phyloP scores from a whole-genome alignment of 805 yeast species.

The Ogataea henricii region DNA sequence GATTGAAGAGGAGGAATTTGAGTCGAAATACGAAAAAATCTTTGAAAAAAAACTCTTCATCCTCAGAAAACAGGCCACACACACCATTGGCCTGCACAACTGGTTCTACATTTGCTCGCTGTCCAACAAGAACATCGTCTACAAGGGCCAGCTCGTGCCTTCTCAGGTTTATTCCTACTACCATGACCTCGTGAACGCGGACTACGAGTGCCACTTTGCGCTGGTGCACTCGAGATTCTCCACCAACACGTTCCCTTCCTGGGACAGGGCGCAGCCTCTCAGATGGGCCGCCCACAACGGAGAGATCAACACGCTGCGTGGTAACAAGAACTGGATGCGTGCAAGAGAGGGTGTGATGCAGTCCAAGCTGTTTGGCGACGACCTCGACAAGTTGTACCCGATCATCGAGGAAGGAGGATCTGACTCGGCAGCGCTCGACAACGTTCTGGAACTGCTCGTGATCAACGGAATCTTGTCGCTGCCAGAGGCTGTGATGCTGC shows the following conservation, averaged over 20 bases:
- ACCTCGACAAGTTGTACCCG: slow-evolving; percentile 87
- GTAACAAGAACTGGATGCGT: slow-evolving; percentile 99
- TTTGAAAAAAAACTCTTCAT: slow-evolving; percentile 86
- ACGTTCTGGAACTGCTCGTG: slow-evolving; percentile 87
- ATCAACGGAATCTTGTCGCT: slow-evolving; percentile 88
- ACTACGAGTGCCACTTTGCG: slow-evolving; percentile 93
- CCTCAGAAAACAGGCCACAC: slow-evolving; percentile 85
- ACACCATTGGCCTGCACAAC: slow-evolving; percentile 88
- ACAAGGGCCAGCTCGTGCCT: slow-evolving; percentile 97
- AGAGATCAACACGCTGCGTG: slow-evolving; percentile 95
- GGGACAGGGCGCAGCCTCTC: slow-evolving; percentile 99
- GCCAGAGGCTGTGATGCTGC: slow-evolving; percentile 96
- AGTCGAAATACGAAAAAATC: slow-evolving; percentile 52
- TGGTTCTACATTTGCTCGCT: slow-evolving; percentile 97
- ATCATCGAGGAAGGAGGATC: slow-evolving; percentile 98
- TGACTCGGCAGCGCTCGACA: slow-evolving; percentile 97
- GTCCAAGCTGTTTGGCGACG: slow-evolving; percentile 84
- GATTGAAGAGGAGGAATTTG: slow-evolving; percentile 54
- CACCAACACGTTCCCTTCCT: slow-evolving; percentile 98
- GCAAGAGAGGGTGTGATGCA: slow-evolving; percentile 97
- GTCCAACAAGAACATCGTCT: slow-evolving; percentile 85
- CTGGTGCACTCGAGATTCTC: slow-evolving; percentile 96
- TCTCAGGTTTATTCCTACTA: slow-evolving; percentile 94
- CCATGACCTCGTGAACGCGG: slow-evolving; percentile 88
- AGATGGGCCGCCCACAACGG: slow-evolving; percentile 98